Evolutionary conservation across 257 asterid species (phyloP).

Genomic region (Solanum gracilifrons): DNA sequence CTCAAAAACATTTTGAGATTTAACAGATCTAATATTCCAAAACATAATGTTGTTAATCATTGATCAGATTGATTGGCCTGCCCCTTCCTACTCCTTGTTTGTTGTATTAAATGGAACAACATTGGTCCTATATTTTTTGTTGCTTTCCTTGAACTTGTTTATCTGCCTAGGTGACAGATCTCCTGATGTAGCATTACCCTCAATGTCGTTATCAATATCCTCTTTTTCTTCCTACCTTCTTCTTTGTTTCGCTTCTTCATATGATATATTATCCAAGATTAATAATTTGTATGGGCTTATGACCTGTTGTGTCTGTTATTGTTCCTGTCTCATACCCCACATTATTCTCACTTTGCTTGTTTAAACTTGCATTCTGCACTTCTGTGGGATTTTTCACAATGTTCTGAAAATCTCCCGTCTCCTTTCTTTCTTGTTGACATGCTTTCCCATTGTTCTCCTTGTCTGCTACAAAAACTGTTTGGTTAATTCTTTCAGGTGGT

Average conservation of each 20-base stretch:
- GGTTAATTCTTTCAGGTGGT: too few relatives aligned
- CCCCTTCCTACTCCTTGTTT: background rate
- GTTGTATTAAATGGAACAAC: background rate
- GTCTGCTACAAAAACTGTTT: background rate
- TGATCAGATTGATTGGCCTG: background rate
- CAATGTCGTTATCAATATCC: background rate
- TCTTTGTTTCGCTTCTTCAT: too few relatives aligned
- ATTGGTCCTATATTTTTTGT: too few relatives aligned
- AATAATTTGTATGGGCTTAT: too few relatives aligned
- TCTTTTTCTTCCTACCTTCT: background rate
- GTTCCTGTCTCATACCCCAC: background rate
- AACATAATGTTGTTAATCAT: background rate
- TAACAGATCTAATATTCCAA: too few relatives aligned
- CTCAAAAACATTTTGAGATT: background rate
- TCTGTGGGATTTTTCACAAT: too few relatives aligned
- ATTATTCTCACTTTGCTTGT: background rate
- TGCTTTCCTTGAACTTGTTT: background rate
- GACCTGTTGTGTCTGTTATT: background rate
- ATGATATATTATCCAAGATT: background rate
- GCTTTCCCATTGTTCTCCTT: background rate
- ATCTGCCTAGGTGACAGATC: background rate
- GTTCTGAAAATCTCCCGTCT: background rate
- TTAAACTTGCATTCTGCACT: background rate
- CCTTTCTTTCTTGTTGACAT: background rate
- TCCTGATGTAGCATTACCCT: background rate